Evolutionary conservation across 2,329 filamentous ascomycete genomes (phyloP), one percentile per base, ranked within the genome.

Genomic region (Xylogone sp.): DNA sequence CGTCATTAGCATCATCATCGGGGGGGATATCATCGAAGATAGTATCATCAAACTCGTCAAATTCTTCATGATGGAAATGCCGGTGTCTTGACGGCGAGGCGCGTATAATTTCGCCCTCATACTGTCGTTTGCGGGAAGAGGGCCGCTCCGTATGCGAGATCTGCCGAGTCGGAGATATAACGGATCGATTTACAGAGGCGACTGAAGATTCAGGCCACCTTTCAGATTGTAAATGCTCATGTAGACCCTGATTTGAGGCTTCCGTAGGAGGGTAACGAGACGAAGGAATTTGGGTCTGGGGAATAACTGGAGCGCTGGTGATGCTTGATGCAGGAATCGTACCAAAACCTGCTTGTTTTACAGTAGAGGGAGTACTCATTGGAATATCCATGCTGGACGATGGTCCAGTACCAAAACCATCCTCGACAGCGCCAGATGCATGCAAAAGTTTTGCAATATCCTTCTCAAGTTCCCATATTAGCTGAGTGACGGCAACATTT

Each of bases 241-340:
- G 13, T 31, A 13, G 13, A 13, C 43, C 21, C 21, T 21, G 29
- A 43, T 42, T 45, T 16, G 44, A 46, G 27, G 34, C 49, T 8
- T 31, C 20, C 3, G 47, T 45, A 21, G 47, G 45, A 7, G 21
- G 48, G 42, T 50, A 48, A n/a, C 42, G 48, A 4, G 55, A 22
- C 3, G 56, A 49, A 19, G 62, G 58, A 45, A 62, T 51, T 44
- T 64, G 62, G 16, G 65, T 65, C 43, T 66, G 64, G 27, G 59
- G 49, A 18, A 67, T 58, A 20, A 66, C 49, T 46, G 66, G 65
- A 48, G 61, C 52, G 54, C 60, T 63, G 10, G 53, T 49, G 12
- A 52, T 56, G 51, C 61, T 63, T 16, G 60, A 57, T 43, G 50
- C 53, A 18, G 54, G 53, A 4, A 39, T 39, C 34, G n/a, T 9